Base-by-base conservation (phyloP, 139 green algal genomes). In the Penium margaritaceum region DNA sequence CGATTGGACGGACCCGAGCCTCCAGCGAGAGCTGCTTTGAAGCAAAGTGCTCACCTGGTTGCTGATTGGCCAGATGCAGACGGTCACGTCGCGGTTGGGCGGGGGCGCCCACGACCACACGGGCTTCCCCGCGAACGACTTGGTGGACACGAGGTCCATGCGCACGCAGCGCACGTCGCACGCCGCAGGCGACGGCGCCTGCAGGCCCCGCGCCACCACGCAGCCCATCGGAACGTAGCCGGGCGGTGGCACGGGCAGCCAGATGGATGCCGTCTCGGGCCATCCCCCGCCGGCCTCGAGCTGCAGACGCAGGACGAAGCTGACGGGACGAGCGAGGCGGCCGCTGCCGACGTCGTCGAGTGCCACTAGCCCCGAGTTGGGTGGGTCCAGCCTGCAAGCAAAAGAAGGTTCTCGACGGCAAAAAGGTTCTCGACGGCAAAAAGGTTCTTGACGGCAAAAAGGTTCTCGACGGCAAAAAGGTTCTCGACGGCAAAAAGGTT, bases 21-120 rank as follows among this genome's bases (percentile, higher is more conserved):
- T n/a, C n/a, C n/a, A n/a, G n/a, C n/a, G n/a, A n/a, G n/a, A n/a
- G n/a, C n/a, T n/a, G n/a, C n/a, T n/a, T n/a, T n/a, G n/a, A 9
- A n/a, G n/a, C n/a, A n/a, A n/a, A n/a, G n/a, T n/a, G 12, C 55
- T 74, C 58, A 76, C 64, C 72, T 78, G 67, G 75, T 81, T 79
- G 9, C 75, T 36, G n/a, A 81, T 51, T 6, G 39, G 37, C 75
- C 75, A 81, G 43, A 79, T 30, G 72, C 60, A 41, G 67, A 62
- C 61, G 30, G 43, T 38, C 27, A 33, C 41, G 12, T 44, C 74
- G 24, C 35, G 27, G 19, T 51, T 70, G 15, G 55, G 37, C 51
- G 44, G n/a, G 21, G 32, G 2, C 33, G 17, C 19, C 5, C 27
- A 67, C 14, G 70, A 53, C 72, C 72, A 79, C 30, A 77, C 24